These are phyloP conservation scores for Pseudogymnoascus sp. DNA, from an alignment of 2,329 filamentous ascomycete genomes.

Conservation along the genomic window DNA sequence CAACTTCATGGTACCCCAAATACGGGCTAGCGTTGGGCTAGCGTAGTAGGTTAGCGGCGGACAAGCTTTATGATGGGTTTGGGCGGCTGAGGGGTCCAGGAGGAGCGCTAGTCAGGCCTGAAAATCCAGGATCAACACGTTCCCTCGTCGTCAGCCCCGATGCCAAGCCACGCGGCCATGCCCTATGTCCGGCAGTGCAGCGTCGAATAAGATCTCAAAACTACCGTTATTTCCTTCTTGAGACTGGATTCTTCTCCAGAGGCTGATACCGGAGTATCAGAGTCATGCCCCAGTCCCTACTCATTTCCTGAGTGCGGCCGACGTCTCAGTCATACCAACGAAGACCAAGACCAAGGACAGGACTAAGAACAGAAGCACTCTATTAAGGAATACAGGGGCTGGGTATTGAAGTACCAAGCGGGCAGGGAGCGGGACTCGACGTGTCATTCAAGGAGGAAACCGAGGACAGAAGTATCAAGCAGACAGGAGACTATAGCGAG, in stretches of 20 bases:
- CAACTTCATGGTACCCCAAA: slow-evolving; percentile 12
- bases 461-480: background rate
- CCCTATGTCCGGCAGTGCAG: background rate
- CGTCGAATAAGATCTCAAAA: background rate
- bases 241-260: background rate
- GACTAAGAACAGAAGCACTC: background rate
- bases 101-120: background rate
- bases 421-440: background rate
- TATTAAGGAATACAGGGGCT: background rate
- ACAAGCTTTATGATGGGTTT: background rate
- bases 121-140: background rate
- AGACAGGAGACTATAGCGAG: background rate
- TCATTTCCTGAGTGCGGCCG: background rate
- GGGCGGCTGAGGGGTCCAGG: background rate
- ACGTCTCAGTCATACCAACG: background rate
- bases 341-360: background rate
- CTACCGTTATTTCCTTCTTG: background rate
- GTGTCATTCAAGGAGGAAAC: background rate
- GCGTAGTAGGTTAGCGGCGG: background rate
- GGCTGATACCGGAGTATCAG: background rate
- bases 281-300: background rate
- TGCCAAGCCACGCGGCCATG: background rate
- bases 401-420: background rate
- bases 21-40: slow-evolving; percentile 4
- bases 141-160: background rate